phyloP scores from a whole-genome alignment of 495 filamentous ascomycete genomes.

The Trichodelitschia bisporula region DNA sequence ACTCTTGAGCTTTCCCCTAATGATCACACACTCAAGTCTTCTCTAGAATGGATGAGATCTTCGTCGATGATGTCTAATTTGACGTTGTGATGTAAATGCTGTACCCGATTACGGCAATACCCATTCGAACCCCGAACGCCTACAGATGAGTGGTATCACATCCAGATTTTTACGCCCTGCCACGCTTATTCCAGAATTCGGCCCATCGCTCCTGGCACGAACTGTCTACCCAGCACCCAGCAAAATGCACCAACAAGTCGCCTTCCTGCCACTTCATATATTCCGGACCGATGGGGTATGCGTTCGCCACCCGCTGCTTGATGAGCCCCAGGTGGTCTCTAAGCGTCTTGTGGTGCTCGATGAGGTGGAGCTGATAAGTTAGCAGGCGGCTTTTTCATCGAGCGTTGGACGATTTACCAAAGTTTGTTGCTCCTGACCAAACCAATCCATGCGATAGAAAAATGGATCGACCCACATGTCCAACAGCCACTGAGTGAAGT shows the following conservation, averaged over 20 bases:
- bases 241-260: constrained; percentile 16
- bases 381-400: neutral
- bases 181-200: neutral
- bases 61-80: too few relatives aligned
- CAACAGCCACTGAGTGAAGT: constrained; percentile 11
- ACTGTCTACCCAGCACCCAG: constrained; percentile 16
- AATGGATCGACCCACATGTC: constrained; percentile 17
- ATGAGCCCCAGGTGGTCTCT: constrained; percentile 14
- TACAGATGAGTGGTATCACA: too few relatives aligned
- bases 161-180: too few relatives aligned
- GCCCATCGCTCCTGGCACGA: neutral
- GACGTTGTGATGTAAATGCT: too few relatives aligned
- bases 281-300: constrained; percentile 11
- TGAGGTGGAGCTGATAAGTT: constrained; percentile 5
- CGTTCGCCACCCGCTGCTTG: constrained; percentile 12
- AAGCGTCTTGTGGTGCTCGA: constrained; percentile 12
- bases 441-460: constrained; percentile 11
- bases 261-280: constrained; percentile 15
- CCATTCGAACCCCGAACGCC: too few relatives aligned
- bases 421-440: constrained; percentile 15
- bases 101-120: too few relatives aligned
- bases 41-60: too few relatives aligned
- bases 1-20: too few relatives aligned
- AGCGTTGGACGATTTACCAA: constrained; percentile 1
- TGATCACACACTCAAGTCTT: too few relatives aligned